phyloP scores from a whole-genome alignment of 2,329 filamentous ascomycete species.

The Rhytidhysteron rufulum region DNA sequence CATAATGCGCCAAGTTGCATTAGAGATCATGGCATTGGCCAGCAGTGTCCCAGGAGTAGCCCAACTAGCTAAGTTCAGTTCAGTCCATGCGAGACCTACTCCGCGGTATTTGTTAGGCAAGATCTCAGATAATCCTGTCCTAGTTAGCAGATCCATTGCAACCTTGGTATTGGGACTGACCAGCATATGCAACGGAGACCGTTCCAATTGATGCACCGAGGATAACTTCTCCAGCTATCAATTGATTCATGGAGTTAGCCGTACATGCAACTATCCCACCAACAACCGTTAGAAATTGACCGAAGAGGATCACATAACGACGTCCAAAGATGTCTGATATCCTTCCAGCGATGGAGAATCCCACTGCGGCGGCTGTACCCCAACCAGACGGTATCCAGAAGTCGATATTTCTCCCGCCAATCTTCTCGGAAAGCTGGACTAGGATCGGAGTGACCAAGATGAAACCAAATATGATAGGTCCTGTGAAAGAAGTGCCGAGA shows the following conservation, averaged over 20 bases:
- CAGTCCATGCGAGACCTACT: conserved; percentile 20
- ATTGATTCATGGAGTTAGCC: conserved; percentile 19
- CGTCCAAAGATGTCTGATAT: conserved; percentile 32
- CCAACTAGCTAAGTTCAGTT: conserved; percentile 20
- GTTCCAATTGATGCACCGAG: conserved; percentile 38
- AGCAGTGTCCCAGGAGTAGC: conserved; percentile 37
- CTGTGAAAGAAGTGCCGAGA: conserved; percentile 18
- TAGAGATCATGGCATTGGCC: conserved; percentile 27
- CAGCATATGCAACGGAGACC: conserved; percentile 34
- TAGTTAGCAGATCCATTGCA: conserved; percentile 5
- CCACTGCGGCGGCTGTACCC: conserved; percentile 23
- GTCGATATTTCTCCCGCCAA: conserved; percentile 15
- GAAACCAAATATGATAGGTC: conserved; percentile 18
- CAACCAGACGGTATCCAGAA: conserved; percentile 26
- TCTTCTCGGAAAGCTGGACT: conserved; percentile 12
- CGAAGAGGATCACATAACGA: conserved; percentile 27
- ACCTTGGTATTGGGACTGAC: conserved; percentile 12
- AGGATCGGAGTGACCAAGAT: conserved; percentile 16
- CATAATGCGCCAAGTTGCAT: conserved; percentile 37
- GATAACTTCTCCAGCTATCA: conserved; percentile 23
- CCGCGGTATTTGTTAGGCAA: conserved; percentile 22
- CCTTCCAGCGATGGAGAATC: conserved; percentile 29
- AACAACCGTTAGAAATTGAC: conserved; percentile 24
- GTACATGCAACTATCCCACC: conserved; percentile 24
- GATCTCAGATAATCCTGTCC: conserved; percentile 15